phyloP scores from a whole-genome alignment of 352 stramenopile species.

The Phytophthora chlamydospora region DNA sequence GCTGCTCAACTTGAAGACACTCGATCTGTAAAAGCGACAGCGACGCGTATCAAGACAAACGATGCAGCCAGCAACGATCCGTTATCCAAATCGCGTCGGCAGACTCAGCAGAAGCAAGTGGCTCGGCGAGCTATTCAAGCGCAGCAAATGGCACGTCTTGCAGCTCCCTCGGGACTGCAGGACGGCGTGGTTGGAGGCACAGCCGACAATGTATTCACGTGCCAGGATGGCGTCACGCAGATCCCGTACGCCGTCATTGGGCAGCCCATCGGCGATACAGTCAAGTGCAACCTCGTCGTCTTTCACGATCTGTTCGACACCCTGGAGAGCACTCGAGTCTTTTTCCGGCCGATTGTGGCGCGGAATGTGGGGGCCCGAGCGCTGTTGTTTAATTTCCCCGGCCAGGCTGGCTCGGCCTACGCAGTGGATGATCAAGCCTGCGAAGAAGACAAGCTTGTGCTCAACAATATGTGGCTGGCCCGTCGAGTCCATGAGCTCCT shows the following conservation, averaged over 20 bases:
- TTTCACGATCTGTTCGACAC: slow-evolving; percentile 95
- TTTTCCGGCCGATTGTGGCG: slow-evolving; percentile 83
- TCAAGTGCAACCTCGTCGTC: slow-evolving; percentile 90
- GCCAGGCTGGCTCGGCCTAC: slow-evolving; percentile 86
- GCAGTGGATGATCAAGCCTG: slow-evolving; percentile 29
- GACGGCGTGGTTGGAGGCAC: slow-evolving; percentile 32
- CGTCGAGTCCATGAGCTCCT: slow-evolving; percentile 88
- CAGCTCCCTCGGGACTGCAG: slow-evolving; percentile 50
- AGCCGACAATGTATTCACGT: slow-evolving; percentile 61
- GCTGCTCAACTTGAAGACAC: slow-evolving; percentile 17
- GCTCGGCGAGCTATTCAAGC: slow-evolving; percentile 63
- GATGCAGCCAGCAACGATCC: slow-evolving; percentile 2
- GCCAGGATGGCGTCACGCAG: slow-evolving; percentile 73
- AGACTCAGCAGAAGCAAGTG: slow-evolving; percentile 35
- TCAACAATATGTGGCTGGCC: slow-evolving; percentile 91
- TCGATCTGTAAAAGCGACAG: background rate
- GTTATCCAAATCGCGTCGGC: slow-evolving; percentile 18
- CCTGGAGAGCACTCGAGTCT: slow-evolving; percentile 87
- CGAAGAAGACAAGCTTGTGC: slow-evolving; percentile 42
- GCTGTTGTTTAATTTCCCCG: slow-evolving; percentile 92
- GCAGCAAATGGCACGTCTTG: slow-evolving; percentile 78
- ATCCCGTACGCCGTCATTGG: slow-evolving; percentile 87
- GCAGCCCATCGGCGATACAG: slow-evolving; percentile 54
- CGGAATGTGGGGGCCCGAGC: slow-evolving; percentile 83
- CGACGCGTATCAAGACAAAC: slow-evolving; percentile 3